phyloP scores from a whole-genome alignment of 352 stramenopile genomes.

The Globisporangium lucens region DNA sequence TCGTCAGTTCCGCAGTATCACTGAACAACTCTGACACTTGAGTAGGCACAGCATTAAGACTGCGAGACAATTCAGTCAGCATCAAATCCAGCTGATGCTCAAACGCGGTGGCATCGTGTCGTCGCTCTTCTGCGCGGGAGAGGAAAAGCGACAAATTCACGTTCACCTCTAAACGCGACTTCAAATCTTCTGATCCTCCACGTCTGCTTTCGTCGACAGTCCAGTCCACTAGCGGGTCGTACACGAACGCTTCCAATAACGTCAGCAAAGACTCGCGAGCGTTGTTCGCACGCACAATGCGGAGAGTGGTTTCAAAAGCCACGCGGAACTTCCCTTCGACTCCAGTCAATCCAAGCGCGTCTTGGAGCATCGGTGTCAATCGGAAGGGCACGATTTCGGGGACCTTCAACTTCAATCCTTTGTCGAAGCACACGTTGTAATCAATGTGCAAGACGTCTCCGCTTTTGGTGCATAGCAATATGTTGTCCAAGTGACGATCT shows the following conservation, averaged over 20 bases:
- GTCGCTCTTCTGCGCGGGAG: conserved; percentile 71
- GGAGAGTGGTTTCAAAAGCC: conserved; percentile 71
- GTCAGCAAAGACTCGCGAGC: conserved; percentile 69
- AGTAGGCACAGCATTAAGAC: conserved; percentile 13
- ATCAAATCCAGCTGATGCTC: conserved; percentile 31
- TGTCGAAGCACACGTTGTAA: conserved; percentile 93
- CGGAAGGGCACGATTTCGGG: conserved; percentile 91
- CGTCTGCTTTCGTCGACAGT: conserved; percentile 38
- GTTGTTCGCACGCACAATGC: conserved; percentile 57
- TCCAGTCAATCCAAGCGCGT: conserved; percentile 70
- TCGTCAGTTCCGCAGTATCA: background rate
- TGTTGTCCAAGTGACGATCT: conserved; percentile 91
- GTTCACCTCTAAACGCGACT: conserved; percentile 76
- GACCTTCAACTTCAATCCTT: conserved; percentile 80
- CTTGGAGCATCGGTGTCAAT: conserved; percentile 79
- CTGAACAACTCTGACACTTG: conserved; percentile 8
- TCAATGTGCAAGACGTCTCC: conserved; percentile 91
- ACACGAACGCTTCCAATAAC: conserved; percentile 84
- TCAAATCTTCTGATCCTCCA: conserved; percentile 39
- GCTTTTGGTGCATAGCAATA: conserved; percentile 74
- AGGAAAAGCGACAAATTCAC: conserved; percentile 86
- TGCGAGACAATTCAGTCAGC: conserved; percentile 18
- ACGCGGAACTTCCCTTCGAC: conserved; percentile 70
- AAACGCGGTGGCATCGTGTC: conserved; percentile 57
- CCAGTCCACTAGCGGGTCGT: conserved; percentile 84